Percentiles rank a stretch among this genome's conserved stretches.
These are phyloP conservation scores for Puya raimondii DNA, from an alignment of 176 grass and related monocot genomes.

Conservation along the genomic window DNA sequence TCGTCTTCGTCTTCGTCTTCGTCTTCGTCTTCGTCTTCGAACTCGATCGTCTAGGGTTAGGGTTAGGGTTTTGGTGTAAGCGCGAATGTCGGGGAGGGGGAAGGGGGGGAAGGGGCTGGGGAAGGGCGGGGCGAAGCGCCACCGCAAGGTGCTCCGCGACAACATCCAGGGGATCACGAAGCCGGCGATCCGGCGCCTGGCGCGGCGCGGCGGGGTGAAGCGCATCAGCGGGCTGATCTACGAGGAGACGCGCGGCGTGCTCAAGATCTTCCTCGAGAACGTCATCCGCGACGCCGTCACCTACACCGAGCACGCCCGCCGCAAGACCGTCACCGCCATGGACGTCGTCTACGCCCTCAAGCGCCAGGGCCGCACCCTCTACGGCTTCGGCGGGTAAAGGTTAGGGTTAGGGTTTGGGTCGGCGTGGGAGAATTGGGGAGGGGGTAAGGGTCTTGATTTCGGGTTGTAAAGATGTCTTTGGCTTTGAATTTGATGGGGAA, in stretches of 20 bases:
- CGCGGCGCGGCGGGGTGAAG: conserved; percentile 23
- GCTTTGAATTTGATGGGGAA: too few species aligned
- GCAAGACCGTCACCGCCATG: conserved; percentile 29
- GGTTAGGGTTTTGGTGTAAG: neutral
- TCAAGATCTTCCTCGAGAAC: conserved; percentile 32
- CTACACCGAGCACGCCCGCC: conserved; percentile 29
- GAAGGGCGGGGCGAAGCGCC: conserved; percentile 24
- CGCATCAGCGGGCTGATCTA: conserved; percentile 22
- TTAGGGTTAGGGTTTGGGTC: neutral
- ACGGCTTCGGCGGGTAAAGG: conserved; percentile 17
- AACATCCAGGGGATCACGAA: conserved; percentile 34
- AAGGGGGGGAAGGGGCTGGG: conserved; percentile 26
- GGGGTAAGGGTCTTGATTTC: too few species aligned
- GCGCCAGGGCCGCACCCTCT: conserved; percentile 30
- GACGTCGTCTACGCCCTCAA: conserved; percentile 30
- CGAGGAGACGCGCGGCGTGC: conserved; percentile 26
- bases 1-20: too few species aligned
- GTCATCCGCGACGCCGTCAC: conserved; percentile 27
- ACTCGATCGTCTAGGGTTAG: too few species aligned
- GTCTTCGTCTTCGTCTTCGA: too few species aligned
- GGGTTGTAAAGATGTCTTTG: too few species aligned
- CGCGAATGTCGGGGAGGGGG: conserved; percentile 8
- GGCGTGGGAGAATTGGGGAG: too few species aligned
- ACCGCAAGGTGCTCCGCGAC: conserved; percentile 26
- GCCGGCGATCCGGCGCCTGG: conserved; percentile 25